Conservation (phyloP, 352 stramenopile species). For the Globisporangium yorkense region DNA sequence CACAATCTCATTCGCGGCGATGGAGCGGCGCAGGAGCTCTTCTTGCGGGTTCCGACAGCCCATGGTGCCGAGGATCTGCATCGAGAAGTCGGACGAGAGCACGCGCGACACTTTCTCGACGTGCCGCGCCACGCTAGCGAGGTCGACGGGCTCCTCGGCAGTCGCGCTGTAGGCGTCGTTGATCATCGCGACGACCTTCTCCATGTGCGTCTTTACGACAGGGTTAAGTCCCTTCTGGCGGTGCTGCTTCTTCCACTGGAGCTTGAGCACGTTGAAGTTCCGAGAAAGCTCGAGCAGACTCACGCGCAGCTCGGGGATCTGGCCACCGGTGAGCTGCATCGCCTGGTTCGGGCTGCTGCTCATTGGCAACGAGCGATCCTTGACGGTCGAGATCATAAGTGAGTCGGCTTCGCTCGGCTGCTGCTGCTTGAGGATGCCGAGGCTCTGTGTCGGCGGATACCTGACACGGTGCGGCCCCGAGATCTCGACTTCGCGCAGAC, state of each 20-base stretch:
- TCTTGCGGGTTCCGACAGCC: slow-evolving; percentile 23
- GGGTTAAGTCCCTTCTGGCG: slow-evolving; percentile 37
- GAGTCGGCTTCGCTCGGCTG: slow-evolving; percentile 1
- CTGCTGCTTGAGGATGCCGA: not conserved
- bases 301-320: slow-evolving; percentile 65
- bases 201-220: slow-evolving; percentile 56
- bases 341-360: not conserved
- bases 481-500: slow-evolving; percentile 27
- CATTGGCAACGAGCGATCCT: not conserved
- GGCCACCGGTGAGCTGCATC: slow-evolving; percentile 21
- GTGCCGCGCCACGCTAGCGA: slow-evolving; percentile 27
- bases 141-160: slow-evolving; percentile 51
- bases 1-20: slow-evolving; percentile 28
- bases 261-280: slow-evolving; percentile 62
- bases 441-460: slow-evolving; percentile 2
- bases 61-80: slow-evolving; percentile 52
- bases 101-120: slow-evolving; percentile 55
- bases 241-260: slow-evolving; percentile 48
- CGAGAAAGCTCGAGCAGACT: slow-evolving; percentile 64
- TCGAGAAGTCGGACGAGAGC: slow-evolving; percentile 59
- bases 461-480: slow-evolving; percentile 1
- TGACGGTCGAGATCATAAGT: slow-evolving; percentile 8
- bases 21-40: slow-evolving; percentile 22
- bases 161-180: slow-evolving; percentile 66
- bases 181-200: slow-evolving; percentile 60